These are phyloP conservation scores for Iris pallida DNA, from an alignment of 116 monocot species.

Conservation along the genomic window DNA sequence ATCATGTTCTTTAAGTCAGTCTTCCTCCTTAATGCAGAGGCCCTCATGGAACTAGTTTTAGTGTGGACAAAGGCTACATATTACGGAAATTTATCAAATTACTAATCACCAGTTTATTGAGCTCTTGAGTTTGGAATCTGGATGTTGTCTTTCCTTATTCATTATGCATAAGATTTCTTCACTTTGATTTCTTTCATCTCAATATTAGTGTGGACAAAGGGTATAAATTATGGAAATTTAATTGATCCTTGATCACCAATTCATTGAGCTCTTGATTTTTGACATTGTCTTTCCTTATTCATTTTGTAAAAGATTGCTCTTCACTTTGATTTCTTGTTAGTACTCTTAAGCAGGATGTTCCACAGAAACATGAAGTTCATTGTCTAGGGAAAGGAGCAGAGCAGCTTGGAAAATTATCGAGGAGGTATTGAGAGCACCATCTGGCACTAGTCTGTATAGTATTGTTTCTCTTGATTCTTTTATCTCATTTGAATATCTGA, in stretches of 20 bases:
- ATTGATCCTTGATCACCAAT: neutral
- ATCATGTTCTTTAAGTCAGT: too few species aligned
- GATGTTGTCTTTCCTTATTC: neutral
- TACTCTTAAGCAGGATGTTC: constrained; percentile 49
- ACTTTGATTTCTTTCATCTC: neutral
- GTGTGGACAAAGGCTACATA: neutral
- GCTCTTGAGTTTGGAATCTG: neutral
- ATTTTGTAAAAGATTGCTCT: neutral
- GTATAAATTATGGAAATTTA: neutral
- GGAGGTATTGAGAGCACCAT: constrained; percentile 35
- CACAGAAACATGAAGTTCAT: constrained; percentile 64
- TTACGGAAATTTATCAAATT: neutral
- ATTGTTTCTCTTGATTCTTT: constrained; percentile 7
- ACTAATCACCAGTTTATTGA: neutral
- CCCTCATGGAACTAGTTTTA: too few species aligned
- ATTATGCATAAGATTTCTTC: neutral
- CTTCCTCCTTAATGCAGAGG: too few species aligned
- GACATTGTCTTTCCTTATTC: neutral
- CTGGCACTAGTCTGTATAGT: neutral
- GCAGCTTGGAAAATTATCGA: constrained; percentile 83
- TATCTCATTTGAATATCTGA: constrained; percentile 6
- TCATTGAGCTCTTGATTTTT: neutral
- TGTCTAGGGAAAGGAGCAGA: constrained; percentile 97
- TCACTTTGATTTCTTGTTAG: constrained; percentile 12
- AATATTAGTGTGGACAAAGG: neutral